These are phyloP conservation scores for Pythium apleroticum DNA, from an alignment of 352 stramenopile species.

Conservation along the genomic window DNA sequence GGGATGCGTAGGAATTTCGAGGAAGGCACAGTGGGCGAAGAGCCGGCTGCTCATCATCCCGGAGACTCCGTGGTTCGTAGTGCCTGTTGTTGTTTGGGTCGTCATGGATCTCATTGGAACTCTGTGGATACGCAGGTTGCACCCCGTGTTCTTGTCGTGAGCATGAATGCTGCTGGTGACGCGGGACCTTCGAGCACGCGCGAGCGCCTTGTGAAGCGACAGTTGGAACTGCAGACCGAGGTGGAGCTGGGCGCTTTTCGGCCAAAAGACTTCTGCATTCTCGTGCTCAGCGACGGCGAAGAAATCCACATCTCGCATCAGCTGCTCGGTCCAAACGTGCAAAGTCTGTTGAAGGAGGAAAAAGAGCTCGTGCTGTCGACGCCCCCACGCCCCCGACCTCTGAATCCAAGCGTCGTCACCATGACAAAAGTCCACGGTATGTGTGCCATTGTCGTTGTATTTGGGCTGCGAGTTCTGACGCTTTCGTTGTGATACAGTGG, in stretches of 20 bases:
- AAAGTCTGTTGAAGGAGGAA: slow-evolving; percentile 36
- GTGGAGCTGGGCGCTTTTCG: slow-evolving; percentile 51
- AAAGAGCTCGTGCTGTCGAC: slow-evolving; percentile 66
- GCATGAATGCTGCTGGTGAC: slow-evolving; percentile 37
- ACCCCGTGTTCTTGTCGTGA: slow-evolving; percentile 48
- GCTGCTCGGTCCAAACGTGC: slow-evolving; percentile 42
- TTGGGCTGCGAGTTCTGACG: background rate
- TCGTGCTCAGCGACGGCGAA: slow-evolving; percentile 75
- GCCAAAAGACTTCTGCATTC: slow-evolving; percentile 60
- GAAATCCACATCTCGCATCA: slow-evolving; percentile 60
- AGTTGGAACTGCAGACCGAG: slow-evolving; percentile 53
- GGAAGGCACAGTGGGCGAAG: slow-evolving; percentile 18
- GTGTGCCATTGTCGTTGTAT: slow-evolving; percentile 3
- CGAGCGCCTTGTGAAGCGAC: slow-evolving; percentile 65
- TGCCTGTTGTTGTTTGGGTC: background rate
- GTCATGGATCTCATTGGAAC: background rate
- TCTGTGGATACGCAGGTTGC: background rate
- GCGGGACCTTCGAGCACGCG: slow-evolving; percentile 22
- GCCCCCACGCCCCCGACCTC: slow-evolving; percentile 40
- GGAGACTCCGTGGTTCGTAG: slow-evolving; percentile 11
- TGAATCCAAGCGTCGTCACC: slow-evolving; percentile 56
- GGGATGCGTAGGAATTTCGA: slow-evolving; percentile 23
- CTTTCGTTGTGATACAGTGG: slow-evolving; percentile 4
- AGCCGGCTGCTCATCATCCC: background rate
- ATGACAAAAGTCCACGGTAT: slow-evolving; percentile 57